Base-by-base conservation (phyloP, 2,329 filamentous ascomycete genomes). In the Polytolypa hystricis region DNA sequence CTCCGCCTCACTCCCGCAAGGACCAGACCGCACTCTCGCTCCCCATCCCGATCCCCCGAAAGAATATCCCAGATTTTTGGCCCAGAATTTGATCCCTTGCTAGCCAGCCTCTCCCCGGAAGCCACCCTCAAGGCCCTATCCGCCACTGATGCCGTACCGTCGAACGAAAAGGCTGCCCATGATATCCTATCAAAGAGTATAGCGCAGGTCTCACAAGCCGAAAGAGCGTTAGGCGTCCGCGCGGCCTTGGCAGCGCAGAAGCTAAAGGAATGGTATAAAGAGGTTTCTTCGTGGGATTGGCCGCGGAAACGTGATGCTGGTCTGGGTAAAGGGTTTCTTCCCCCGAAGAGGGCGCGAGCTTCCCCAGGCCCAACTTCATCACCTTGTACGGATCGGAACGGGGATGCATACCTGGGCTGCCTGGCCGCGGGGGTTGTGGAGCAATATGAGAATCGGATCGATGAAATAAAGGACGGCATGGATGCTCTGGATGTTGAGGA, bases 381-480 rank as follows among this genome's bases (percentile, higher is more conserved):
- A 15, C 11, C n/a, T 21, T 16, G 6, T 7, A 28, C 38, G 8
- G 44, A 53, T 15, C 46, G 51, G 30, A 53, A 57, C 12, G 45
- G 50, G 14, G 49, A 50, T 11, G 31, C 39, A 8, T 84, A 80
- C 56, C 73, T 79, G 57, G 87, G 87, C 4, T 81, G 81, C 51
- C 61, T 96, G 23, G 73, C 74, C 1, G 70, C 71, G 2, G 58
- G 66, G 11, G 69, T 81, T 25, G 75, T 93, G 2, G 60, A 70
- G 31, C 63, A 65, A 33, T 87, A 91, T 56, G 82, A 91, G 50
- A 63, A 58, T 39, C 75, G 87, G 26, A 67, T 93, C 9, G 79
- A 83, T 36, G 74, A 82, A 44, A 93, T 96, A 40, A 70, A 56
- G 33, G 62, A 66, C 45, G 61, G 54, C 29, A 58, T 65, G 47